Conservation (phyloP, 164 flowering plant genomes). For the Tetracentron sinense region DNA sequence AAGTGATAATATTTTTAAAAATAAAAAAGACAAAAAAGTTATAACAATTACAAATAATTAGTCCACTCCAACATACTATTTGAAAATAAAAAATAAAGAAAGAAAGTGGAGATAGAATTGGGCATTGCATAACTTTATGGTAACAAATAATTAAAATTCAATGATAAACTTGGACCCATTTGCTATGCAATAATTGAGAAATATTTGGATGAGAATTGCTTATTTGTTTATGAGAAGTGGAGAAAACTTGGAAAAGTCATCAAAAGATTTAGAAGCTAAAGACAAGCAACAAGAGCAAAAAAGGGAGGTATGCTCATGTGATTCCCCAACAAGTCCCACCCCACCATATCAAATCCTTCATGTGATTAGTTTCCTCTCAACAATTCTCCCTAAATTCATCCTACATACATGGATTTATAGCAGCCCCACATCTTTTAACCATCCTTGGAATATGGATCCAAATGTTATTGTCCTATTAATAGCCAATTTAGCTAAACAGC, state of each 20-base stretch:
- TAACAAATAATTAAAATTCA: too few species aligned
- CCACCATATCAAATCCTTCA: conserved; percentile 7
- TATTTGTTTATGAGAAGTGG: background rate
- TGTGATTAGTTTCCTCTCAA: background rate
- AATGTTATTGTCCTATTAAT: conserved; percentile 1
- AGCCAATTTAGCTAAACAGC: background rate
- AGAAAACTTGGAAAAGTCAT: background rate
- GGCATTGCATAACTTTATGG: too few species aligned
- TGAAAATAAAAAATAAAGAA: too few species aligned
- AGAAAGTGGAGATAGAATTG: too few species aligned
- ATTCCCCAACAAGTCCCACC: conserved; percentile 14
- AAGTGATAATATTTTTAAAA: too few species aligned
- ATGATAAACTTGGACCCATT: too few species aligned
- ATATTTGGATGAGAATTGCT: conserved; percentile 5
- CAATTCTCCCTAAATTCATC: conserved; percentile 14
- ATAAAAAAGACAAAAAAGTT: too few species aligned
- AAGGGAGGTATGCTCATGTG: conserved; percentile 20
- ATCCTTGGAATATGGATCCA: conserved; percentile 5
- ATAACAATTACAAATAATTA: too few species aligned
- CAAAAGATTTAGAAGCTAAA: conserved; percentile 11
- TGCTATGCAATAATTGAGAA: background rate
- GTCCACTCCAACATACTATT: too few species aligned
- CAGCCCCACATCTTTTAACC: conserved; percentile 14
- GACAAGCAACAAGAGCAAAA: conserved; percentile 20
- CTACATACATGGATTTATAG: conserved; percentile 11